phyloP scores from a whole-genome alignment of 164 flowering plant species.

The Houttuynia cordata region DNA sequence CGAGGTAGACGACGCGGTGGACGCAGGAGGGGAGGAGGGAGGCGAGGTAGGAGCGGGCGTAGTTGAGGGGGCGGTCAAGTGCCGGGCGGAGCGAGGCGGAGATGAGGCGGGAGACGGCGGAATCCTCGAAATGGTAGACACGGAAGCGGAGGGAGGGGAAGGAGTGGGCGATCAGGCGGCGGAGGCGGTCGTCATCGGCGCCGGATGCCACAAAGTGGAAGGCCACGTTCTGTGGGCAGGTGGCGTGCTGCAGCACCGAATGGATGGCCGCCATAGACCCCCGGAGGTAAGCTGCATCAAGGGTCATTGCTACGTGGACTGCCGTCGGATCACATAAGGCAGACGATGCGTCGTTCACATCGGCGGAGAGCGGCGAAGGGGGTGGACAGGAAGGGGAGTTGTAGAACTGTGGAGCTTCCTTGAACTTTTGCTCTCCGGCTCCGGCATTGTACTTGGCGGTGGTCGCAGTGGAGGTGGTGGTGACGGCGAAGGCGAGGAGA shows the following conservation, averaged over 20 bases:
- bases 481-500: slow-evolving; percentile 4
- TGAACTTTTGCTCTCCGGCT: slow-evolving; percentile 16
- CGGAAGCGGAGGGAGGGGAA: slow-evolving; percentile 69
- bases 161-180: slow-evolving; percentile 32
- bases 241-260: slow-evolving; percentile 70
- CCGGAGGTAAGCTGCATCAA: slow-evolving; percentile 63
- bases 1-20: slow-evolving; percentile 60
- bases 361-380: slow-evolving; percentile 3
- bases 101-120: slow-evolving; percentile 46
- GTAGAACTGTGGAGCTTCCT: slow-evolving; percentile 86
- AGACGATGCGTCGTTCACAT: background rate
- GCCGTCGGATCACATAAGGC: slow-evolving; percentile 28
- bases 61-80: slow-evolving; percentile 74
- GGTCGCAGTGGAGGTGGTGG: slow-evolving; percentile 4
- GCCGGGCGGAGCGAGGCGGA: slow-evolving; percentile 85
- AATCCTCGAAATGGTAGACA: slow-evolving; percentile 40
- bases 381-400: slow-evolving; percentile 60
- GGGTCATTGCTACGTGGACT: slow-evolving; percentile 84
- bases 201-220: slow-evolving; percentile 68
- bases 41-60: slow-evolving; percentile 76
- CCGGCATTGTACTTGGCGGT: background rate
- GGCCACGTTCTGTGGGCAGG: slow-evolving; percentile 64
- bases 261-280: slow-evolving; percentile 89
- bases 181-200: slow-evolving; percentile 23
- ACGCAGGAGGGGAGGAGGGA: slow-evolving; percentile 51